Conservation (phyloP, 73 alveolate species). For the Paramecium sexaurelia region DNA sequence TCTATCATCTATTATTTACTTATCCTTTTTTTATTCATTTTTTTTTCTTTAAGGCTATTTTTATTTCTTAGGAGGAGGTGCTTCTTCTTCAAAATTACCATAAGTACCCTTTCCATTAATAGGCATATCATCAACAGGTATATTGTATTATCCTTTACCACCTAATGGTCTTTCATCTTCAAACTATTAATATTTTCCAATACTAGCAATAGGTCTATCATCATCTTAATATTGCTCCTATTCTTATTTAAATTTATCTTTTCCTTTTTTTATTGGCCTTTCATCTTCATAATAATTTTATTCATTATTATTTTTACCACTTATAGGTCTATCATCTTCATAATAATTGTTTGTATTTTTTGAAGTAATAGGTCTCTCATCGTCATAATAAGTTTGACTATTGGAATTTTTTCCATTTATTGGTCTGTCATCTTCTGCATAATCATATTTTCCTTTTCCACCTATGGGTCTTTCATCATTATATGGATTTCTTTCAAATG, state of each 20-base stretch:
- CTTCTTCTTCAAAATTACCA: slow-evolving; percentile 25
- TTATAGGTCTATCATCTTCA: slow-evolving; percentile 13
- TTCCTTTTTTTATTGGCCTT: background rate
- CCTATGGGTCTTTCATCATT: slow-evolving; percentile 13
- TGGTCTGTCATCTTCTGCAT: slow-evolving; percentile 24
- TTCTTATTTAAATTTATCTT: background rate
- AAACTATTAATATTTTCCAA: background rate
- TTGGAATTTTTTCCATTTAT: background rate
- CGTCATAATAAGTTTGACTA: background rate
- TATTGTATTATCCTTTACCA: background rate
- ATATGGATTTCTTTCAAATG: background rate
- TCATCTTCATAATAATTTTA: background rate
- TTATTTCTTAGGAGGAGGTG: slow-evolving; percentile 14
- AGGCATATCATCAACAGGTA: background rate
- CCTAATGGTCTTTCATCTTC: slow-evolving; percentile 51
- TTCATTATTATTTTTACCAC: background rate
- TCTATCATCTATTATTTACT: background rate
- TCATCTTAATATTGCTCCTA: background rate
- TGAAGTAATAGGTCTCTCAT: background rate
- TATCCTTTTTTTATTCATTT: background rate
- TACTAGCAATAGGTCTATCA: background rate
- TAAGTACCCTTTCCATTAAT: slow-evolving; percentile 17
- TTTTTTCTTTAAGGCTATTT: background rate
- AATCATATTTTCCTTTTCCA: background rate
- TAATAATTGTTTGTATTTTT: background rate